These are phyloP conservation scores for Euphorbia pulcherrima DNA, from an alignment of 345 rosid species.

Conservation along the genomic window DNA sequence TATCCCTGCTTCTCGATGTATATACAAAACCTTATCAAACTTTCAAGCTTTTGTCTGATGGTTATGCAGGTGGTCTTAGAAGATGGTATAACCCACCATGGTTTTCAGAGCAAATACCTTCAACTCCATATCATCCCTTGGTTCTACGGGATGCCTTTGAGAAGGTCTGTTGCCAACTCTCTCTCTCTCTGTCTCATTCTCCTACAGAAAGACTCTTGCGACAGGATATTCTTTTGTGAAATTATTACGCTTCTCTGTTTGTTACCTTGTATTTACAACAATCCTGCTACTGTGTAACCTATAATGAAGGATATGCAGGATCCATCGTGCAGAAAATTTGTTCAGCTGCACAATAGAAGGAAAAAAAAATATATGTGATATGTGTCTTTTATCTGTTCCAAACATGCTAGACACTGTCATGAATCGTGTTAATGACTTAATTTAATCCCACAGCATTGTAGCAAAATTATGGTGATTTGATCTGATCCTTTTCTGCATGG, in stretches of 20 bases:
- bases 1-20: neutral
- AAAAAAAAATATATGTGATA: neutral
- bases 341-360: neutral
- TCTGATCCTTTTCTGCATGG: neutral
- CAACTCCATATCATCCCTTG: slow-evolving; percentile 56
- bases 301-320: neutral
- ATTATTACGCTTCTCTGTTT: neutral
- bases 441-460: neutral
- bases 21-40: neutral
- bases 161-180: slow-evolving; percentile 43
- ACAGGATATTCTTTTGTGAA: neutral
- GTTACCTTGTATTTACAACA: neutral
- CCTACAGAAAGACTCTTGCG: neutral
- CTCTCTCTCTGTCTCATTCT: neutral
- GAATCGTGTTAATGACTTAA: neutral
- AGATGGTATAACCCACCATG: slow-evolving; percentile 83
- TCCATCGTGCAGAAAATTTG: neutral
- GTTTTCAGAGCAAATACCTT: slow-evolving; percentile 64
- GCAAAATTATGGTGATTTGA: neutral
- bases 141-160: slow-evolving; percentile 54
- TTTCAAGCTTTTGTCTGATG: slow-evolving; percentile 9
- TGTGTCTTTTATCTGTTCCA: neutral
- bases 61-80: slow-evolving; percentile 54
- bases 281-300: neutral
- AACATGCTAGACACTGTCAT: neutral